These are phyloP conservation scores for Spongispora temasekensis DNA, from an alignment of 1,284 basidiomycete genomes.

Conservation along the genomic window DNA sequence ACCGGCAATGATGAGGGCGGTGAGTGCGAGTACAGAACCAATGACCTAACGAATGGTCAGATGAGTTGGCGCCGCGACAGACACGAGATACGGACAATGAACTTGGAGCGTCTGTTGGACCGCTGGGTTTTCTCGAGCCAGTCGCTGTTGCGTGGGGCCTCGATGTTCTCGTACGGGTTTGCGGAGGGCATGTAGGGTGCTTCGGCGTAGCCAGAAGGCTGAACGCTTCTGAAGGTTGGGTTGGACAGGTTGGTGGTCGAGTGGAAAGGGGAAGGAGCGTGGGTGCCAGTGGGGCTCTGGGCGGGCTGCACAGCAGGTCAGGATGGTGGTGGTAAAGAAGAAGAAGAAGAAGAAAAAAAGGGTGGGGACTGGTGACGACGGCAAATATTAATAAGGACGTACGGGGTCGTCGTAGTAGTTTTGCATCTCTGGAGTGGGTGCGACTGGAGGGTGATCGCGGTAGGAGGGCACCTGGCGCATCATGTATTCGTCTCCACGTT, in stretches of 20 bases:
- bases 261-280: conserved; percentile 31
- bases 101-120: conserved; percentile 35
- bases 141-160: conserved; percentile 29
- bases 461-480: conserved; percentile 32
- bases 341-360: neutral
- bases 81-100: conserved; percentile 26
- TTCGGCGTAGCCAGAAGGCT: conserved; percentile 27
- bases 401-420: conserved; percentile 35
- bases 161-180: conserved; percentile 28
- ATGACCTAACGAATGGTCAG: conserved; percentile 30
- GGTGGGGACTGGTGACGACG: neutral
- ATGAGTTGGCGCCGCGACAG: neutral
- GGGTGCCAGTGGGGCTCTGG: conserved; percentile 26
- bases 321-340: conserved; percentile 2
- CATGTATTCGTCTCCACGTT: conserved; percentile 29
- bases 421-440: conserved; percentile 32
- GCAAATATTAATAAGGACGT: conserved; percentile 11
- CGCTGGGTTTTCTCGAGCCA: conserved; percentile 35
- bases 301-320: conserved; percentile 22
- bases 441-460: conserved; percentile 20
- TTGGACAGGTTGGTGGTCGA: conserved; percentile 21
- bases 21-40: conserved; percentile 31
- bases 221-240: conserved; percentile 26
- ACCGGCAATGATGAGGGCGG: conserved; percentile 31
- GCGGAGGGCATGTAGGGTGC: conserved; percentile 31